Conservation (phyloP, 2,329 filamentous ascomycete genomes). For the Ceratocystis cacaofunesta region DNA sequence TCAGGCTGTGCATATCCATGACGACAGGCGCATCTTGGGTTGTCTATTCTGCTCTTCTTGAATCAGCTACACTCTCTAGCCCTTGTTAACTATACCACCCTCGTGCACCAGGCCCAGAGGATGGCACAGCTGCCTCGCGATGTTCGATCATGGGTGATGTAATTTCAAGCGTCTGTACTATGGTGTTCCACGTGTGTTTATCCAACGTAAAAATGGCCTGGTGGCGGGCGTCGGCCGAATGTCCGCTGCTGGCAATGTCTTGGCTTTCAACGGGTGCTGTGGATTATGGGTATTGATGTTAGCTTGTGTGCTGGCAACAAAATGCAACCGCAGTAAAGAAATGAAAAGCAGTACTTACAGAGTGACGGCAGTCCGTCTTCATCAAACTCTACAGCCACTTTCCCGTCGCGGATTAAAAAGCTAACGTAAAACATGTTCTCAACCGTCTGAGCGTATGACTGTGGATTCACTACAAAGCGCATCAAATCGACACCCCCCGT, state of each 20-base stretch:
- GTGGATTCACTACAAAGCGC: constrained; percentile 78
- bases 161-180: constrained; percentile 64
- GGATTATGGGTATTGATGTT: not conserved
- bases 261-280: constrained; percentile 30
- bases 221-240: constrained; percentile 43
- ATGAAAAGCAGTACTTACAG: constrained; percentile 38
- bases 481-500: constrained; percentile 65
- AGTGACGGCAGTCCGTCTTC: constrained; percentile 61
- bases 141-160: constrained; percentile 74
- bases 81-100: constrained; percentile 48
- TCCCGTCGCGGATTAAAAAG: constrained; percentile 81
- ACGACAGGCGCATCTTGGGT: not conserved
- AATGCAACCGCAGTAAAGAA: not conserved
- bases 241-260: constrained; percentile 31
- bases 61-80: not conserved
- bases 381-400: constrained; percentile 59
- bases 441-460: constrained; percentile 82
- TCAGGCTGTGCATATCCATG: too few species aligned
- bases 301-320: not conserved
- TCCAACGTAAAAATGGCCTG: constrained; percentile 85
- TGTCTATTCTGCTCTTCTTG: not conserved
- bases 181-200: constrained; percentile 64
- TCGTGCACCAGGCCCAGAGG: constrained; percentile 35
- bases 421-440: constrained; percentile 96
- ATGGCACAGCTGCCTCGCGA: constrained; percentile 43